phyloP scores from a whole-genome alignment of 345 rosid genomes.

The Trapa incisa region DNA sequence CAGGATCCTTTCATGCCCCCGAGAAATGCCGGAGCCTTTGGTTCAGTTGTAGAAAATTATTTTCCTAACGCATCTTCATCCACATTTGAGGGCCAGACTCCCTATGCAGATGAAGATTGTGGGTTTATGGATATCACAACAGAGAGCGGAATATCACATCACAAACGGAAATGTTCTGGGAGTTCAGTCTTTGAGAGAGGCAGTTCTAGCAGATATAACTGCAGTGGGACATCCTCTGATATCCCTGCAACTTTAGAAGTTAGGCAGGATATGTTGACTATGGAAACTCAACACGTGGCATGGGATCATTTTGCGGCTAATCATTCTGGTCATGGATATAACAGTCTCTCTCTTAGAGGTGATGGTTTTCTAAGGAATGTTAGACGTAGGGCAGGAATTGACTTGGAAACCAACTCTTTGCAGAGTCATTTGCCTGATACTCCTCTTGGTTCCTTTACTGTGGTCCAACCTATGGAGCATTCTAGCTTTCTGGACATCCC shows the following conservation, averaged over 20 bases:
- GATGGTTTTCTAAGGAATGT: conserved; percentile 70
- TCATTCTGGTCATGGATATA: conserved; percentile 32
- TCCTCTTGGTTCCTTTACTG: conserved; percentile 25
- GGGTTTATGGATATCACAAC: conserved; percentile 34
- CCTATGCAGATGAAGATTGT: conserved; percentile 36
- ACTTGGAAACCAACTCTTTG: conserved; percentile 38
- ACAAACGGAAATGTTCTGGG: conserved; percentile 69
- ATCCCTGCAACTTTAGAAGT: conserved; percentile 34
- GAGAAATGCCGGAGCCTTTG: conserved; percentile 29
- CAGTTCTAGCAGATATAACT: conserved; percentile 48
- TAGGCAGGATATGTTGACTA: conserved; percentile 37
- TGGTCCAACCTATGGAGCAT: conserved; percentile 32
- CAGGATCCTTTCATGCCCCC: conserved; percentile 36
- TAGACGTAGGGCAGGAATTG: conserved; percentile 57
- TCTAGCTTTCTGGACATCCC: conserved; percentile 29
- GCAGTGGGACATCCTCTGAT: conserved; percentile 57
- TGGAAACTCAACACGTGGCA: conserved; percentile 36
- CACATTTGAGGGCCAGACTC: conserved; percentile 36
- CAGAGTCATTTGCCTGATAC: conserved; percentile 35
- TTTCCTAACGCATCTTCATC: conserved; percentile 49
- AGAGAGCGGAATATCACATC: conserved; percentile 46
- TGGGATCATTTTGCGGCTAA: conserved; percentile 31
- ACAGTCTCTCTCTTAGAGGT: conserved; percentile 38
- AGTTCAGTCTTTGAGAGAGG: conserved; percentile 56
- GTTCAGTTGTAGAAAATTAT: conserved; percentile 37